A percentile compares a stretch with the other conserved stretches of the same genome.
Evolutionary conservation across 2,329 filamentous ascomycete genomes (phyloP).

Genomic region (Akanthomyces lecanii): DNA sequence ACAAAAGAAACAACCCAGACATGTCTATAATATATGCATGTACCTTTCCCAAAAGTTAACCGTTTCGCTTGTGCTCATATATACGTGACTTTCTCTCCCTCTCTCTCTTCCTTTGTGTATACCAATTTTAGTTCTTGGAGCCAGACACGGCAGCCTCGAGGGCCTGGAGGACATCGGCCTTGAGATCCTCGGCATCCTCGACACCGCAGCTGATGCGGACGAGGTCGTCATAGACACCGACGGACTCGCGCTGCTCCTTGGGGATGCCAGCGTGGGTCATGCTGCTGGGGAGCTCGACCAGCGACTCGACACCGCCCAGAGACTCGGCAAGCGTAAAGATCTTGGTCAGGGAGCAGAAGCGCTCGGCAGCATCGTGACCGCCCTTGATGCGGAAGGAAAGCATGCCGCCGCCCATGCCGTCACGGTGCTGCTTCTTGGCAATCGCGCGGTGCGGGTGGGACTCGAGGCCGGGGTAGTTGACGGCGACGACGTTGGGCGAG

Average conservation of each 20-base stretch:
- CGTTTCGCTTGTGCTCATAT: constrained; percentile 1
- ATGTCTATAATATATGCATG: not conserved
- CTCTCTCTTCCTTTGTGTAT: not conserved
- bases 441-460: constrained; percentile 85
- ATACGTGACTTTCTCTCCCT: not conserved
- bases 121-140: constrained; percentile 14
- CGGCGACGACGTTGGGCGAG: constrained; percentile 76
- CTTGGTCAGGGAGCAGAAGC: constrained; percentile 84
- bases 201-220: constrained; percentile 91
- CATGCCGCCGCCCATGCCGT: constrained; percentile 96
- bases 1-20: not conserved
- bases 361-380: constrained; percentile 78
- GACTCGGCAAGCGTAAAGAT: constrained; percentile 94
- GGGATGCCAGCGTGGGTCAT: constrained; percentile 99
- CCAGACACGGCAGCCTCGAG: constrained; percentile 65
- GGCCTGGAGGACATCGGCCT: constrained; percentile 76
- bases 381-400: constrained; percentile 91
- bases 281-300: constrained; percentile 86
- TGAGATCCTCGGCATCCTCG: constrained; percentile 83
- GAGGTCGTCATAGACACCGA: constrained; percentile 92
- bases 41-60: not conserved
- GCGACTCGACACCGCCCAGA: constrained; percentile 84
- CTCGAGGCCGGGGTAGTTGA: constrained; percentile 91
- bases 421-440: constrained; percentile 84
- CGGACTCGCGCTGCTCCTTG: constrained; percentile 80